A percentile compares a stretch with the other conserved stretches of the same genome.
These are phyloP conservation scores for Meyerozyma sp. DNA, from an alignment of 1,139 yeast species.

Conservation along the genomic window DNA sequence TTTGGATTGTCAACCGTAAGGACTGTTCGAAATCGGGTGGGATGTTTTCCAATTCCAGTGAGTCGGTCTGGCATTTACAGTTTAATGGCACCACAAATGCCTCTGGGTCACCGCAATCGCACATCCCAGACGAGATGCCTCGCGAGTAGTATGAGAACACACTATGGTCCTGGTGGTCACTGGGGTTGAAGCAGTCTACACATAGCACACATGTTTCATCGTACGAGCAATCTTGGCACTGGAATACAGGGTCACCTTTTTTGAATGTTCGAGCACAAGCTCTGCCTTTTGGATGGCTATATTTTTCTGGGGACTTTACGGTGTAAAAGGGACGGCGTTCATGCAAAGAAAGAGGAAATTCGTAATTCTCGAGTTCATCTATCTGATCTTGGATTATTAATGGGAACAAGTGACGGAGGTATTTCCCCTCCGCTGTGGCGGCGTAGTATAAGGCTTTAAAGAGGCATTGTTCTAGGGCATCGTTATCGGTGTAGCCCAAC, in stretches of 20 bases:
- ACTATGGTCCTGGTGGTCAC: slow-evolving; percentile 61
- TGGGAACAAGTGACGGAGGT: slow-evolving; percentile 23
- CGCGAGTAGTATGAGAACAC: slow-evolving; percentile 48
- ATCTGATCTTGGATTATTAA: not conserved
- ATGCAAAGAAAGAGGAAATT: not conserved
- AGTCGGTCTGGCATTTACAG: slow-evolving; percentile 38
- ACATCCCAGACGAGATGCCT: slow-evolving; percentile 54
- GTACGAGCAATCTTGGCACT: slow-evolving; percentile 52
- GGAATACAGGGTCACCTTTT: slow-evolving; percentile 58
- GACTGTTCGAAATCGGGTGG: slow-evolving; percentile 9
- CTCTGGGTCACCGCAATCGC: slow-evolving; percentile 90
- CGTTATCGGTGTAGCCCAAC: not conserved
- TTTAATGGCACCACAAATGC: slow-evolving; percentile 61
- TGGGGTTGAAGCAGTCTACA: slow-evolving; percentile 60
- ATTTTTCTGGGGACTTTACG: slow-evolving; percentile 1
- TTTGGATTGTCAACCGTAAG: slow-evolving; percentile 26
- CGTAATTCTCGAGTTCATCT: slow-evolving; percentile 3
- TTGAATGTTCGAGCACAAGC: slow-evolving; percentile 62
- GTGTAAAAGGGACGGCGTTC: not conserved
- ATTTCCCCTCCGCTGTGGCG: slow-evolving; percentile 26
- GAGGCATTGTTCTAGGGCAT: not conserved
- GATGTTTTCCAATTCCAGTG: not conserved
- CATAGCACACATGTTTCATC: slow-evolving; percentile 77
- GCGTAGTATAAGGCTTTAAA: slow-evolving; percentile 24
- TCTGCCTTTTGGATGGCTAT: slow-evolving; percentile 38